These are phyloP conservation scores for Ceriops tagal DNA, from an alignment of 345 rosid species.

Conservation along the genomic window DNA sequence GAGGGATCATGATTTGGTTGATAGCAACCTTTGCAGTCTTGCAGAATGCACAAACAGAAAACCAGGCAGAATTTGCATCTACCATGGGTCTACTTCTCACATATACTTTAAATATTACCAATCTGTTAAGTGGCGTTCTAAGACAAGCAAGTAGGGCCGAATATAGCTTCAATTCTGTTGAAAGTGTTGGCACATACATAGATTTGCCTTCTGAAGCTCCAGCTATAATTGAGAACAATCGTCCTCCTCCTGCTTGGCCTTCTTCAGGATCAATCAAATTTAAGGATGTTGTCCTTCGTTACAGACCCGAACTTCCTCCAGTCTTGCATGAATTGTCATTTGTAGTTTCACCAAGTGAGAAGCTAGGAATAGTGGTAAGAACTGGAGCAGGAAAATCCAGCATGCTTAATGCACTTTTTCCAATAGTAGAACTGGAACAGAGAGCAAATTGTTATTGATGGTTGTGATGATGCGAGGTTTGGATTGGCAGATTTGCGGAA, in stretches of 20 bases:
- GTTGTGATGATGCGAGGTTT: slow-evolving; percentile 65
- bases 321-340: slow-evolving; percentile 86
- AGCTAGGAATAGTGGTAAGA: slow-evolving; percentile 96
- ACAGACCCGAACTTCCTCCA: slow-evolving; percentile 91
- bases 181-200: slow-evolving; percentile 79
- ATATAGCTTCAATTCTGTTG: slow-evolving; percentile 92
- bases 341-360: slow-evolving; percentile 72
- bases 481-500: slow-evolving; percentile 88
- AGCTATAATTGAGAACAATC: slow-evolving; percentile 60
- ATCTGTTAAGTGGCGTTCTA: slow-evolving; percentile 71
- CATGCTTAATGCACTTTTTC: slow-evolving; percentile 86
- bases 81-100: slow-evolving; percentile 88
- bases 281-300: slow-evolving; percentile 85
- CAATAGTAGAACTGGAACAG: slow-evolving; percentile 84
- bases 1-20: slow-evolving; percentile 99
- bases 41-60: slow-evolving; percentile 26
- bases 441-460: slow-evolving; percentile 90
- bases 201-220: slow-evolving; percentile 94
- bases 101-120: slow-evolving; percentile 83
- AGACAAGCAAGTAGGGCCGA: slow-evolving; percentile 98
- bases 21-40: slow-evolving; percentile 34
- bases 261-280: slow-evolving; percentile 85
- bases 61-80: slow-evolving; percentile 28
- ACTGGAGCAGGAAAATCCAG: slow-evolving; percentile 99
- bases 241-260: slow-evolving; percentile 99